A percentile compares a stretch with the other conserved stretches of the same genome.
phyloP scores from a whole-genome alignment of 306 rosid genomes.

The Vigna mungo region DNA sequence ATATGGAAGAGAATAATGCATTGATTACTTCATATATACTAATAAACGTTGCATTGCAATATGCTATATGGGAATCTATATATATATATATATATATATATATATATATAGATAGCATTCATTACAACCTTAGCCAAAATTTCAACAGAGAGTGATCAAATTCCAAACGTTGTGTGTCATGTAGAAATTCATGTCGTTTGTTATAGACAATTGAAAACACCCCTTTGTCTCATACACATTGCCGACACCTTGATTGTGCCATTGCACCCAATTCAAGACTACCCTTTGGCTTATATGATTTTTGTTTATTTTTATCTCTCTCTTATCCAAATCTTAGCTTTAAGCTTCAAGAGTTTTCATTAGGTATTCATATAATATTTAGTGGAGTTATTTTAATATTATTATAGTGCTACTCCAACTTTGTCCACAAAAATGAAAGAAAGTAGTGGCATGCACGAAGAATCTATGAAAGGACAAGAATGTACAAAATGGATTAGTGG shows the following conservation, averaged over 20 bases:
- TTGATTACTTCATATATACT: too few species aligned
- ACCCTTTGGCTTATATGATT: slow-evolving; percentile 9
- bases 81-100: too few species aligned
- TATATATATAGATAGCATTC: background rate
- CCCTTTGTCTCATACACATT: background rate
- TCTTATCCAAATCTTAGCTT: slow-evolving; percentile 6
- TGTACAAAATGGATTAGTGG: slow-evolving; percentile 1
- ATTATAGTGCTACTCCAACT: background rate
- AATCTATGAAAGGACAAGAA: slow-evolving; percentile 15
- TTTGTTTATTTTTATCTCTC: background rate
- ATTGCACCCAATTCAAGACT: slow-evolving; percentile 27
- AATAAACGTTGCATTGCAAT: background rate
- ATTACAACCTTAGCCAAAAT: slow-evolving; percentile 23
- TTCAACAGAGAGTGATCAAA: slow-evolving; percentile 27
- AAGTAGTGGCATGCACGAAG: slow-evolving; percentile 2
- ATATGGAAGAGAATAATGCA: background rate
- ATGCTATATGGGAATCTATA: background rate
- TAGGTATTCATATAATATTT: background rate
- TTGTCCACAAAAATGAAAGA: too few species aligned
- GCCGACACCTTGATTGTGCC: slow-evolving; percentile 49
- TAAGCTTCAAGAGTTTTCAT: background rate
- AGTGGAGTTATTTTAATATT: background rate
- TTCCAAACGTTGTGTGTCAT: background rate
- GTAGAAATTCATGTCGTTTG: slow-evolving; percentile 14
- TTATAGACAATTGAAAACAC: background rate